Evolutionary conservation across 140 eudicot genomes (phyloP).

Genomic region (Ambrosia hybrid): DNA sequence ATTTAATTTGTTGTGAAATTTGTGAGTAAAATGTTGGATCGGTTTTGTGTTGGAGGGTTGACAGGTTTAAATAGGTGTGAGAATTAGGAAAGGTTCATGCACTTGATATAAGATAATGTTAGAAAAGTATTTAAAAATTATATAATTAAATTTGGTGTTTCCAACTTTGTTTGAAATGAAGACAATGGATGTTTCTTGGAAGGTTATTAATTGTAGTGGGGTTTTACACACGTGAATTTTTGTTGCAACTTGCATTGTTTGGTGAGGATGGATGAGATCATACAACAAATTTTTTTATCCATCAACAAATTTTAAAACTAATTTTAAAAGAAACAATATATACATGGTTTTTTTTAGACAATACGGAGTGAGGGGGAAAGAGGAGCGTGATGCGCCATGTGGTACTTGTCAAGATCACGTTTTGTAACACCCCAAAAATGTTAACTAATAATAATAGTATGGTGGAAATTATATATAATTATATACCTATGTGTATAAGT

Average conservation of each 20-base stretch:
- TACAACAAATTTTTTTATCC: too few species aligned
- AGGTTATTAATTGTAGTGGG: background rate
- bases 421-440: too few species aligned
- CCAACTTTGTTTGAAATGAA: constrained; percentile 31
- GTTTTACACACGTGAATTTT: constrained; percentile 5
- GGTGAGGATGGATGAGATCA: too few species aligned
- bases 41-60: constrained; percentile 7
- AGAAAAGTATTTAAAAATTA: background rate
- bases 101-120: constrained; percentile 21
- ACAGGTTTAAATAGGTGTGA: constrained; percentile 30
- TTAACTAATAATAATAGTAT: too few species aligned
- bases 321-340: too few species aligned
- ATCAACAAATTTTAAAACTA: too few species aligned
- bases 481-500: too few species aligned
- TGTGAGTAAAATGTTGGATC: background rate
- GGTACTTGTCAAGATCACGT: too few species aligned
- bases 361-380: too few species aligned
- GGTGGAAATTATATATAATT: too few species aligned
- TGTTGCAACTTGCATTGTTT: constrained; percentile 4
- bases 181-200: constrained; percentile 23
- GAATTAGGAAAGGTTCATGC: constrained; percentile 40
- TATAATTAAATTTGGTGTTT: background rate
- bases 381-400: too few species aligned
- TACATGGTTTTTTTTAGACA: too few species aligned
- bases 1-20: background rate